Evolutionary conservation across 176 grass and related monocot genomes (phyloP), one percentile per base, ranked within the genome.

Genomic region (Typha latifolia): DNA sequence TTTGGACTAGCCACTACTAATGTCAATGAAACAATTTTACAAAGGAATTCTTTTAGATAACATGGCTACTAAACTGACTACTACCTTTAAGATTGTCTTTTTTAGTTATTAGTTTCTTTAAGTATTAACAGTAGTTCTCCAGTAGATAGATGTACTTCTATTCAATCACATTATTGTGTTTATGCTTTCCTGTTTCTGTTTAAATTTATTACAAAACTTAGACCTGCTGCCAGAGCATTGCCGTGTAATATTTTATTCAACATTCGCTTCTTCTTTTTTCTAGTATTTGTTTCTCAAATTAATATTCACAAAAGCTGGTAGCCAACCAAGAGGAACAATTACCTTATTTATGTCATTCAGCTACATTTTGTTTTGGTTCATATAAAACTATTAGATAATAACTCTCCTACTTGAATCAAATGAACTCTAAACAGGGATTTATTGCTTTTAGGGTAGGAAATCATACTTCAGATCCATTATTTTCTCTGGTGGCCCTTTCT

Each of bases 201-300:
- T 15, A 20, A 20, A 56, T 19, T 56, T 19, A 56, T 19, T 56
- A 6, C 8, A 19, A 20, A n/a, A 56, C 18, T 16, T 55, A 55
- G 12, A 55, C 18, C 18, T 5, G 18, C 14, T 56, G 52, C 52
- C 52, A 16, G 2, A 56, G 1, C 52, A 56, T 56, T 56, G 14
- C n/a, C 52, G 15, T 8, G 52, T 4, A n/a, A 19, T 56, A 6
- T 56, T n/a, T 14, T 56, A n/a, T 56, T n/a, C 14, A 56, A 56
- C 48, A 56, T 74, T 62, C 49, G 47, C n/a, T n/a, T n/a, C 48
- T 85, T 52, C 1, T 18, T 78, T 69, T 4, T 1, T 74, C 32
- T 34, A 3, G 32, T 34, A 34, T 3, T 49, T 79, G 22, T 74
- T 63, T 49, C 51, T 74, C 48, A 62, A 96, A 88, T 77, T 78